phyloP scores from a whole-genome alignment of 148 eudicot species.

The Euryodendron excelsum region DNA sequence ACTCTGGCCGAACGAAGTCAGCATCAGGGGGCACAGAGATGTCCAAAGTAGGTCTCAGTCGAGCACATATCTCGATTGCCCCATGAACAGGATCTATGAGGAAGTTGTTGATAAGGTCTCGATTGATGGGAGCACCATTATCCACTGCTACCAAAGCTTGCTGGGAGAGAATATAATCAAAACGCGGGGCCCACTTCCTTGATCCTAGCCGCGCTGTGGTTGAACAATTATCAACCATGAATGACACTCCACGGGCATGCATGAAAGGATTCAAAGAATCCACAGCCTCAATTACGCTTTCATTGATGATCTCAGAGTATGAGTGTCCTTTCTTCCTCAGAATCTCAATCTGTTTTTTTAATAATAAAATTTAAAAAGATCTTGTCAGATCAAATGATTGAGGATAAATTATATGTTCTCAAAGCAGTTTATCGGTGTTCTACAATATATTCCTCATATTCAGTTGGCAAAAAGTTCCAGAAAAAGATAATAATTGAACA shows the following conservation, averaged over 20 bases:
- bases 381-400: neutral
- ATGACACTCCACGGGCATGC: too few species aligned
- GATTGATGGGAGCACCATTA: conserved; percentile 59
- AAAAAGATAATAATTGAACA: neutral
- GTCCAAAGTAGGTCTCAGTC: conserved; percentile 89
- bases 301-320: conserved; percentile 93
- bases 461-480: neutral
- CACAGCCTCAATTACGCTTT: conserved; percentile 94
- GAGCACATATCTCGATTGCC: conserved; percentile 84
- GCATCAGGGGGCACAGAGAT: conserved; percentile 94
- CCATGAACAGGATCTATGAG: conserved; percentile 85
- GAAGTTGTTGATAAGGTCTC: conserved; percentile 85
- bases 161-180: conserved; percentile 82
- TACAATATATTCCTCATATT: neutral
- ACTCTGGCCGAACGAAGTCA: conserved; percentile 92
- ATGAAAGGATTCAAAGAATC: conserved; percentile 98
- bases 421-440: neutral
- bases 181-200: conserved; percentile 98
- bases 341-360: conserved; percentile 68
- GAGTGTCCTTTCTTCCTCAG: conserved; percentile 98
- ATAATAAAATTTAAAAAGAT: neutral
- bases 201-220: conserved; percentile 95
- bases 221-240: conserved; percentile 92
- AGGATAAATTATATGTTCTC: too few species aligned
- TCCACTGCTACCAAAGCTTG: conserved; percentile 91